Base-by-base conservation (phyloP, 129 eudicot species). In the Flaveria trinervia region DNA sequence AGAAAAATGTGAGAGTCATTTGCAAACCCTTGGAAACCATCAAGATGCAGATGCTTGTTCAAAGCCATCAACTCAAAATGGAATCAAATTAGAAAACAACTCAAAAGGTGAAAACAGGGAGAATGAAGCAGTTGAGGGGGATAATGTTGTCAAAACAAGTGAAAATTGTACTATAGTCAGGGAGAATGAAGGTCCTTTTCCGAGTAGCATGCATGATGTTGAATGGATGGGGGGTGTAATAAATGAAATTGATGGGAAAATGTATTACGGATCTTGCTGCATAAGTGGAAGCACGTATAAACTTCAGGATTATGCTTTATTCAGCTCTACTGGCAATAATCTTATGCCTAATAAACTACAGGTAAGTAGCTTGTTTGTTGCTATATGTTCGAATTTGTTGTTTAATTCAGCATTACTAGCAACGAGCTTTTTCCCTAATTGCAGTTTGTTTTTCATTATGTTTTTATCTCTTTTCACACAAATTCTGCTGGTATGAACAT, bases 311-410 rank as follows among this genome's bases (percentile, higher is more conserved):
- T 85, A 94, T 87, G 97, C 84, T 48, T 89, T 87, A 68, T 75
- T 87, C 76, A 89, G 72, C 65, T 81, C 76, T 69, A 68, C 81
- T 78, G 78, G 82, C 71, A 86, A 78, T 84, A 91, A 79, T 56
- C 54, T 81, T 83, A 52, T 72, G 75, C 98, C 98, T 62, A 84
- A 86, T 73, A 91, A 84, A 86, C 84, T 94, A 74, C 93, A 87
- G 97, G 98, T 88, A 48, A 82, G 77, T 82, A 83, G 52, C 46
- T 52, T 56, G 59, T 23, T 61, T 66, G 54, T 70, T 72, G 9
- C 11, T 79, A 17, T 65, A 44, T 16, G 33, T 25, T 46, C 17
- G 17, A 61, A 25, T 13, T 61, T 61, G 43, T 12, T 59, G 65
- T 30, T 59, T 61, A 22, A 61, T 61, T 26, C 43, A 61, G 43